Evolutionary conservation across 768 basidiomycete species (phyloP), one percentile per base, ranked within the genome.

Genomic region (Asterophora lycoperdoides): DNA sequence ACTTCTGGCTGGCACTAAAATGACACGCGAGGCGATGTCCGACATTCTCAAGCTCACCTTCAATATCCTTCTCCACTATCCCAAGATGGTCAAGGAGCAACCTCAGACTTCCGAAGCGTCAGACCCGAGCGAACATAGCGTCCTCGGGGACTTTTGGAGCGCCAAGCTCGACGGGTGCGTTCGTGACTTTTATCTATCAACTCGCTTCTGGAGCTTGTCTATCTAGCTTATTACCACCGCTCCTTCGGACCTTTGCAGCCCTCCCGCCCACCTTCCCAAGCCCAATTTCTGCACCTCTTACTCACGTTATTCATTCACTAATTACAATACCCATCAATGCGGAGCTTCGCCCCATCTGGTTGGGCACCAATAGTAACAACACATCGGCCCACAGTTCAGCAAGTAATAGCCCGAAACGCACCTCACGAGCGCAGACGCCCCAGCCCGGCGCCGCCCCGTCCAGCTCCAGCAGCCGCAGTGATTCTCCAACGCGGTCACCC

Each of bases 11-110:
- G 76, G 80, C 49, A 60, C 74, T 15, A 71, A 76, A 53, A 72
- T 80, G 69, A 72, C 81, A 26, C 76, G 75, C 56, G 88, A 90
- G 47, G 90, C 93, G 2, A 76, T 87, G 70, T 76, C 79, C 3
- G 93, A 97, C 64, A 62, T 93, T 19, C 75, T 97, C 48, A 97
- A 97, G 61, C 74, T 93, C 40, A 72, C 79, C 2, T 93, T 90
- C 66, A 93, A 95, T 63, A 63, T 95, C 26, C 71, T 91, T 43
- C 64, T 82, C 35, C 86, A 88, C 61, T 93, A 90, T 65, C 90
- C 90, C 4, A 89, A 84, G 75, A 55, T 70, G 65, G 68, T 72
- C 2, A 74, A 74, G 40, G 64, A 68, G 20, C 78, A 82, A 58
- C 58, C 71, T n/a, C 78, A 76, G 53, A 64, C 60, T 19, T 20